Percentiles rank a stretch among this genome's conserved stretches.
Conservation (phyloP, 2,329 filamentous ascomycete species). For the Trematosphaeria pertusa region DNA sequence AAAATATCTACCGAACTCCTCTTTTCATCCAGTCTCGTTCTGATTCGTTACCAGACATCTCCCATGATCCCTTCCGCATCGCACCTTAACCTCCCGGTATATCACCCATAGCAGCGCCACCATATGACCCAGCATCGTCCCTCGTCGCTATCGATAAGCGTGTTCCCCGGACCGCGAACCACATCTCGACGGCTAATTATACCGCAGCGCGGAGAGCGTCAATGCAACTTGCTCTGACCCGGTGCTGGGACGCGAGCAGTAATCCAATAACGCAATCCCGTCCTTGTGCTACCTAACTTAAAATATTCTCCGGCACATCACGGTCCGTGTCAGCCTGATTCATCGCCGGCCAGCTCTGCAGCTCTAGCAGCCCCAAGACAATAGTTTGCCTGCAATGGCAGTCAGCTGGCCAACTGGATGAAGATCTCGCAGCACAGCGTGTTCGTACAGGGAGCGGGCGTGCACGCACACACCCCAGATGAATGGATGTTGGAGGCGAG, state of each 20-base stretch:
- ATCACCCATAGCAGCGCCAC: constrained; percentile 13
- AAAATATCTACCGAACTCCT: background rate
- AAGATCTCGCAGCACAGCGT: constrained; percentile 1
- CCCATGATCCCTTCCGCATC: constrained; percentile 8
- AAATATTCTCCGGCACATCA: constrained; percentile 17
- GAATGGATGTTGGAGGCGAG: constrained; percentile 16
- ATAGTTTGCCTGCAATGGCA: background rate
- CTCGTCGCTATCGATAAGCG: constrained; percentile 14
- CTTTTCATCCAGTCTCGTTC: constrained; percentile 5
- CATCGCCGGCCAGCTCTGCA: background rate
- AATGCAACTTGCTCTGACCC: constrained; percentile 11
- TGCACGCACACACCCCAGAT: constrained; percentile 1
- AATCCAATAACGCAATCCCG: constrained; percentile 16
- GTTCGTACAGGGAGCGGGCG: background rate
- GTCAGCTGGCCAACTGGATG: background rate
- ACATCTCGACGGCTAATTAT: constrained; percentile 9
- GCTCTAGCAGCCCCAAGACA: background rate
- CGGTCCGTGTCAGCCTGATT: constrained; percentile 11
- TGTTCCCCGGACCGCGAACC: background rate
- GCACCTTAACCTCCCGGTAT: constrained; percentile 18
- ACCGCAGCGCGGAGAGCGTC: constrained; percentile 8
- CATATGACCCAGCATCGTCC: constrained; percentile 11
- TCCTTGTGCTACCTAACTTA: constrained; percentile 14
- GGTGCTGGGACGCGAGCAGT: constrained; percentile 18
- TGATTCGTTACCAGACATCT: constrained; percentile 18